Base-by-base conservation (phyloP, 1,284 basidiomycete genomes). In the Schizopora paradoxa region DNA sequence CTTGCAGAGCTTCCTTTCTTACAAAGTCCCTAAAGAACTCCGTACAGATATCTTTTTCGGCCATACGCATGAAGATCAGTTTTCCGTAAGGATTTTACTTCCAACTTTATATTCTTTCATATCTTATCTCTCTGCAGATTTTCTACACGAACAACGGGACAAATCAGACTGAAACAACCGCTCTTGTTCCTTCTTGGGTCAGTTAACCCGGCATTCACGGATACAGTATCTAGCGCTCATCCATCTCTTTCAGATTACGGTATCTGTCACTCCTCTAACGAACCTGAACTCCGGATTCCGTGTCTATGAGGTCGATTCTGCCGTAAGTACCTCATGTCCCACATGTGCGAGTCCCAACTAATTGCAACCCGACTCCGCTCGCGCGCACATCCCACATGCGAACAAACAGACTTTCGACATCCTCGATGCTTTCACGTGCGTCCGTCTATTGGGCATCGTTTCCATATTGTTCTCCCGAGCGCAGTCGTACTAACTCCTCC, bases 241-340 rank as follows among this genome's bases (percentile, higher is more conserved):
- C n/a, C n/a, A n/a, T n/a, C n/a, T n/a, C n/a, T n/a, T 52, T 45
- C 41, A 72, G 69, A 81, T 82, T 31, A 81, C 70, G 0, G 88
- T 88, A 0, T 83, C 82, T 0, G 62, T 91, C 26, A 87, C 84
- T 0, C 85, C 87, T 2, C 63, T 79, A 19, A 86, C 73, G 29
- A 85, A 87, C 57, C 62, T 91, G 40, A 91, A 91, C 61, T 79
- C 82, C 11, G 84, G 86, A 7, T 86, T 91, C 67, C 73, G 87
- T 25, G 70, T 90, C 39, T 90, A 89, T 59, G 84, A 87, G 57
- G 74, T 90, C 6, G 86, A 89, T 57, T 82, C 85, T 8, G 69
- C 66, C 47, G 83, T 85, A 58, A 41, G 77, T 62, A 31, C 13
- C 33, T 37, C 32, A 37, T 42, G 22, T 38, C 25, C 7, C n/a